Conservation (phyloP, 805 yeast species). For the Cyberlindnera nakhonratchasimensis region DNA sequence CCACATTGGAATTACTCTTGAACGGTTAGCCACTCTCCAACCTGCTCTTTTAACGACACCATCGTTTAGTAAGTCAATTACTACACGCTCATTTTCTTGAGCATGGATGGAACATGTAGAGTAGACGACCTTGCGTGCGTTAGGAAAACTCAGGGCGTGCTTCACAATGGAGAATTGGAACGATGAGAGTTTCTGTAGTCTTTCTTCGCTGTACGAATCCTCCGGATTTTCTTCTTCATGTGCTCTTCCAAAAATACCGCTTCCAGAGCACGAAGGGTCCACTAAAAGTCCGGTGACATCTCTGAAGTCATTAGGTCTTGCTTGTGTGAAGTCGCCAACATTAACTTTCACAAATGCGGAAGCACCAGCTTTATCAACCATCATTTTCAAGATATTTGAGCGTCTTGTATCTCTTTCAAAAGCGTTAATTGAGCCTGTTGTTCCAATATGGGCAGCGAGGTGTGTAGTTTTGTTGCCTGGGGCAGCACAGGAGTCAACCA, state of each 20-base stretch:
- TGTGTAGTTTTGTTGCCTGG: slow-evolving; percentile 99
- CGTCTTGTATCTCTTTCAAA: slow-evolving; percentile 83
- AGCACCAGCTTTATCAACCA: slow-evolving; percentile 80
- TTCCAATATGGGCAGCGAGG: slow-evolving; percentile 61
- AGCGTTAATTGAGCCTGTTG: slow-evolving; percentile 55
- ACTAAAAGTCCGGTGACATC: slow-evolving; percentile 79
- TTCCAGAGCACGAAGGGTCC: slow-evolving; percentile 97
- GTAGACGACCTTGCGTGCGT: slow-evolving; percentile 74
- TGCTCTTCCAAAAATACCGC: slow-evolving; percentile 85
- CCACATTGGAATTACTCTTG: slow-evolving; percentile 80
- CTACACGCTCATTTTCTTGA: slow-evolving; percentile 92
- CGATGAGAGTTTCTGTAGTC: slow-evolving; percentile 71
- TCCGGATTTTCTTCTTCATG: slow-evolving; percentile 46
- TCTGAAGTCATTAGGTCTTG: slow-evolving; percentile 49
- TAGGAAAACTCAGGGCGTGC: slow-evolving; percentile 83
- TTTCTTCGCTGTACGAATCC: slow-evolving; percentile 37
- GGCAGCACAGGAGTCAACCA: slow-evolving; percentile 95
- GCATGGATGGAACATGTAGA: slow-evolving; percentile 95
- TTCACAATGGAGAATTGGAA: slow-evolving; percentile 86
- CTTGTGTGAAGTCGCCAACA: slow-evolving; percentile 45
- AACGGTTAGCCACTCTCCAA: slow-evolving; percentile 62
- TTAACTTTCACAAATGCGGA: slow-evolving; percentile 40
- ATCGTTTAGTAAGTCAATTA: slow-evolving; percentile 69
- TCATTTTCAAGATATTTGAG: slow-evolving; percentile 62
- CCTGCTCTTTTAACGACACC: slow-evolving; percentile 59